Evolutionary conservation across 1,139 yeast genomes (phyloP), one percentile per base, ranked within the genome.

Genomic region (Chernovozyma sophiae-reginae): DNA sequence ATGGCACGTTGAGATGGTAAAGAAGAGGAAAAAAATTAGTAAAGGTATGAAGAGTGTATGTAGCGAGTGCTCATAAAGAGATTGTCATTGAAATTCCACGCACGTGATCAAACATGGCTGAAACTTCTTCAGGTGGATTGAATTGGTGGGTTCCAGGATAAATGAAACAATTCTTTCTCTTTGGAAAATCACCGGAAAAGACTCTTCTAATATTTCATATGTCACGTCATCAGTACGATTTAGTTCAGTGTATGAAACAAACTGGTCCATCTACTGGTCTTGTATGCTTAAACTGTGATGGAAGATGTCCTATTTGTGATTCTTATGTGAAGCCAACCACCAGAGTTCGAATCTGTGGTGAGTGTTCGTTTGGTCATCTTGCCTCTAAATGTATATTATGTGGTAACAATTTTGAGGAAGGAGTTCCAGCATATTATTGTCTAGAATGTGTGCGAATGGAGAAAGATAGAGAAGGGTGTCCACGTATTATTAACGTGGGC

Each of bases 161-260:
- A n/a, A n/a, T n/a, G n/a, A n/a, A n/a, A n/a, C n/a, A n/a, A n/a
- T n/a, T n/a, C n/a, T n/a, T n/a, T n/a, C n/a, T n/a, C n/a, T n/a
- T n/a, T n/a, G n/a, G n/a, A n/a, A n/a, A n/a, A n/a, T n/a, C n/a
- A n/a, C n/a, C n/a, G n/a, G n/a, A n/a, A n/a, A n/a, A n/a, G n/a
- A n/a, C n/a, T n/a, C n/a, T 23, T 23, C 25, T 23, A 11, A n/a
- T n/a, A 11, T 23, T n/a, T 16, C 7, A 10, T 15, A 89, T 89
- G 97, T 86, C 96, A 3, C 80, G 95, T 41, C 96, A 89, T 58
- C 96, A 89, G 56, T 81, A 83, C 42, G 97, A 90, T 56, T 71
- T 90, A 25, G 77, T 86, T 3, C 81, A 84, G 65, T 90, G 97
- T 56, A 68, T 86, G 74, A 86, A 84, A 53, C 95, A 80, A 51